Conservation (phyloP, 257 asterid genomes). For the Nicotiana noctiflora region DNA sequence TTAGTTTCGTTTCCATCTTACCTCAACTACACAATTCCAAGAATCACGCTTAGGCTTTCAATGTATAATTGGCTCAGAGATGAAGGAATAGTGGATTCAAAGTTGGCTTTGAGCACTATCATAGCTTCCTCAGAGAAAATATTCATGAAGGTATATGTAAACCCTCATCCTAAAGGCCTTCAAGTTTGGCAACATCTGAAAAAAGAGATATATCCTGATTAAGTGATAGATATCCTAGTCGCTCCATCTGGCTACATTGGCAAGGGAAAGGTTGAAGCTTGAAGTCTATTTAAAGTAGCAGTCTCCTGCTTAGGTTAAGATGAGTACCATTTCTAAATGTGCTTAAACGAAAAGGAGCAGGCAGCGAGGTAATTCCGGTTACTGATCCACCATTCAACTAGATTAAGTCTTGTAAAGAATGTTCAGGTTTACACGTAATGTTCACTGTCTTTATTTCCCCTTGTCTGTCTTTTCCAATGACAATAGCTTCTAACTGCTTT, state of each 20-base stretch:
- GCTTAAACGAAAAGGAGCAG: neutral
- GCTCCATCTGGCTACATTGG: neutral
- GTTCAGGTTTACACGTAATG: neutral
- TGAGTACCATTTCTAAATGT: neutral
- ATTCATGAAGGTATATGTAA: conserved; percentile 40
- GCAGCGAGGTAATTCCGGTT: neutral
- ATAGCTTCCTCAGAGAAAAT: conserved; percentile 41
- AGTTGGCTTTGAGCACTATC: conserved; percentile 61
- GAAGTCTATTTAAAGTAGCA: neutral
- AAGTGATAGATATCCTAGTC: neutral
- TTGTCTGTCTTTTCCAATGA: neutral
- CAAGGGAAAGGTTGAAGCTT: neutral
- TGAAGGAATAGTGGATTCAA: conserved; percentile 28
- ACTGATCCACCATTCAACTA: neutral
- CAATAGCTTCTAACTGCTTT: neutral
- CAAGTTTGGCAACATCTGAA: conserved; percentile 48
- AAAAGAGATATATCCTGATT: conserved; percentile 24
- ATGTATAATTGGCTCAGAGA: conserved; percentile 65
- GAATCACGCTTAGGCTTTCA: conserved; percentile 47
- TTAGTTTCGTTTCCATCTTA: conserved; percentile 38
- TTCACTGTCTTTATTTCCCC: neutral
- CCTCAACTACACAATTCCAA: conserved; percentile 34
- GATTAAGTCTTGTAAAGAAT: neutral
- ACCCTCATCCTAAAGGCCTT: conserved; percentile 50
- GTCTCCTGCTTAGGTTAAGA: neutral